Percentiles rank a stretch among this genome's conserved stretches.
Evolutionary conservation across 2,329 filamentous ascomycete species (phyloP).

Genomic region (Pseudovirgaria hyperparasitica): DNA sequence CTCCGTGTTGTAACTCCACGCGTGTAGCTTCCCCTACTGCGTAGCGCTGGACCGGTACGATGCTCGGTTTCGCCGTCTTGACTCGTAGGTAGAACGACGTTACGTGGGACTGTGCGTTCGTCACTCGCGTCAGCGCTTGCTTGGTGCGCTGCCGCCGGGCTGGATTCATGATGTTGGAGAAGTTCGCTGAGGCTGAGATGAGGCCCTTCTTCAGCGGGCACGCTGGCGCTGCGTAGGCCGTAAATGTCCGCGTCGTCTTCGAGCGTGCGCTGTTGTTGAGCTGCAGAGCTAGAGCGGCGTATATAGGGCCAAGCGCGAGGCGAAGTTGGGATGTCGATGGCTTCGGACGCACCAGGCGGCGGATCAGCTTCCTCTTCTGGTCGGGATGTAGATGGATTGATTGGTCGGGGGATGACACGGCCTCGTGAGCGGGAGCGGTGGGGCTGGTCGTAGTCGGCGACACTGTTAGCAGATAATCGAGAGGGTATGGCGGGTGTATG

Average conservation of each 20-base stretch:
- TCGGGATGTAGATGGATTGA: not conserved
- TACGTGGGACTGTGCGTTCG: no score
- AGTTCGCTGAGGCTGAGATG: slow-evolving; percentile 53
- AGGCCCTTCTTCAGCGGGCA: slow-evolving; percentile 46
- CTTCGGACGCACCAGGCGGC: slow-evolving; percentile 20
- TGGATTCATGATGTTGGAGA: slow-evolving; percentile 34
- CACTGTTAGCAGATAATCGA: slow-evolving; percentile 81
- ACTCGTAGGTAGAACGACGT: no score
- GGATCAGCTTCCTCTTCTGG: slow-evolving; percentile 1
- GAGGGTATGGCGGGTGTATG: slow-evolving; percentile 91
- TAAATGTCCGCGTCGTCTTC: slow-evolving; percentile 52
- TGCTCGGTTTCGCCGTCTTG: slow-evolving; percentile 20
- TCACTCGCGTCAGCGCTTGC: no score
- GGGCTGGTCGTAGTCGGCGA: slow-evolving; percentile 50
- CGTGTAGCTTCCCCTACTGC: no score
- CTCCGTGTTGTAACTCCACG: no score
- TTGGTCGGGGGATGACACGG: slow-evolving; percentile 6
- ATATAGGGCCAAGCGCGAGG: slow-evolving; percentile 40
- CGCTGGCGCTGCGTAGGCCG: slow-evolving; percentile 52
- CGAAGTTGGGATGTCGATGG: slow-evolving; percentile 63
- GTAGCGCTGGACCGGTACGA: slow-evolving; percentile 10
- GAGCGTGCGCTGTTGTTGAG: slow-evolving; percentile 50
- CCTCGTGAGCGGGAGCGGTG: slow-evolving; percentile 23
- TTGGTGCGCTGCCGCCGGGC: no score
- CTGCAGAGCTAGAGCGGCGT: slow-evolving; percentile 57